Evolutionary conservation across 352 stramenopile species (phyloP), one percentile per base, ranked within the genome.

Genomic region (Pythium graminicola): DNA sequence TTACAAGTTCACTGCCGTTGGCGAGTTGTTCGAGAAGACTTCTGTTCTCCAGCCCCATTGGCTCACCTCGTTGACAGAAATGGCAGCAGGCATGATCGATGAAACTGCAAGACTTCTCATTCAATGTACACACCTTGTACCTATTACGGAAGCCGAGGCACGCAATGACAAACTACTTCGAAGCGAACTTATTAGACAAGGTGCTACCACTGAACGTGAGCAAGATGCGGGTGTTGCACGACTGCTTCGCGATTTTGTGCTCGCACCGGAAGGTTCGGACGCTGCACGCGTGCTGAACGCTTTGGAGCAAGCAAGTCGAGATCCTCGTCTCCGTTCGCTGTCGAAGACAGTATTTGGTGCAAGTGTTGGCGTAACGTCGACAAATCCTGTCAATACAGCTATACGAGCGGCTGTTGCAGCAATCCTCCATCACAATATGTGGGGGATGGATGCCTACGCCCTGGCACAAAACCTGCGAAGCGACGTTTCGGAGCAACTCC

Each of bases 401-500:
- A 80, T 93, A 41, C 76, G 76, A 40, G 72, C 77, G 10, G 76
- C 82, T 0, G 73, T 73, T n/a, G 82, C 82, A 26, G 80, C 80
- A 20, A 89, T 93, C 58, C 61, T 93, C 22, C 80, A 93, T 45
- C 82, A 93, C 49, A 93, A 93, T 46, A 89, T 91, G 82, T 91
- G 76, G 77, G 74, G 76, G 16, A 85, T 90, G 73, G 82, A 93
- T 63, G 82, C 82, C 10, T 89, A 76, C 36, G 78, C 80, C 3
- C 76, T 83, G 28, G 67, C 76, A 5, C 64, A 85, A 50, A 71
- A 74, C 52, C 56, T 89, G 14, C 72, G 73, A 6, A 49, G 33
- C 5, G 78, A 90, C 40, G 54, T 89, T 0, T 89, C 77, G 1
- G 70, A 86, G 16, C 72, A 88, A 50, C 60, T 93, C 6, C 56